Evolutionary conservation across 257 asterid genomes (phyloP).

Genomic region (Nicotiana paniculata): DNA sequence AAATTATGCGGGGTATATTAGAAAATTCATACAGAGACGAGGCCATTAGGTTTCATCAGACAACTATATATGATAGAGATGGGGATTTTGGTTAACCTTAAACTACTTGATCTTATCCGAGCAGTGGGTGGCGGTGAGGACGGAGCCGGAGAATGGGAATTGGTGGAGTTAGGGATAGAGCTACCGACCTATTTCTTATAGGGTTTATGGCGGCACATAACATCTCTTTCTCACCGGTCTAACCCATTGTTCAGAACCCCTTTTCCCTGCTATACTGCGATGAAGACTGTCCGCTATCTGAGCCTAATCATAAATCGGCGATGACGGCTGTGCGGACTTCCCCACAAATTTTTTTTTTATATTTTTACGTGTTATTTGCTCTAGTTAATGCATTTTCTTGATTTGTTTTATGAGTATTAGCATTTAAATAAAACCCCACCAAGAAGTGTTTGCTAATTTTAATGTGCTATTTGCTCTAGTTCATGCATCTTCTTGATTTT

Average conservation of each 20-base stretch:
- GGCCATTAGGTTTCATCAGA: background rate
- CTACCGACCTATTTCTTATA: slow-evolving; percentile 17
- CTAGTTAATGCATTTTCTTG: background rate
- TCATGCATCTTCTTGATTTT: background rate
- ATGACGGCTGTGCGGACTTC: slow-evolving; percentile 3
- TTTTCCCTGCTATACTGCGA: slow-evolving; percentile 33
- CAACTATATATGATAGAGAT: background rate
- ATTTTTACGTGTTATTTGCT: background rate
- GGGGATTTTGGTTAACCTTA: background rate
- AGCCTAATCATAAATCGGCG: slow-evolving; percentile 20
- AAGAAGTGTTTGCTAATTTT: background rate
- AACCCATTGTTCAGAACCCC: background rate
- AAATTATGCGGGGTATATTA: background rate
- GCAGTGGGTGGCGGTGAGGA: slow-evolving; percentile 33
- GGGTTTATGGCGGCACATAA: slow-evolving; percentile 36
- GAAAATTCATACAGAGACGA: background rate
- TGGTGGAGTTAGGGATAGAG: slow-evolving; percentile 15
- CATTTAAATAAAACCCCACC: too few relatives aligned
- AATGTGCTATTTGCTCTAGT: background rate
- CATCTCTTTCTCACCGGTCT: background rate
- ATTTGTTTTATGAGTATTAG: background rate
- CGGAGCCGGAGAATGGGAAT: background rate
- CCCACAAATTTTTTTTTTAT: background rate
- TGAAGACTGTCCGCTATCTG: slow-evolving; percentile 69
- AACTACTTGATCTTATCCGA: slow-evolving; percentile 76